Base-by-base conservation (phyloP, 192 early-diverging fungal species). In the Coemansia sp. region DNA sequence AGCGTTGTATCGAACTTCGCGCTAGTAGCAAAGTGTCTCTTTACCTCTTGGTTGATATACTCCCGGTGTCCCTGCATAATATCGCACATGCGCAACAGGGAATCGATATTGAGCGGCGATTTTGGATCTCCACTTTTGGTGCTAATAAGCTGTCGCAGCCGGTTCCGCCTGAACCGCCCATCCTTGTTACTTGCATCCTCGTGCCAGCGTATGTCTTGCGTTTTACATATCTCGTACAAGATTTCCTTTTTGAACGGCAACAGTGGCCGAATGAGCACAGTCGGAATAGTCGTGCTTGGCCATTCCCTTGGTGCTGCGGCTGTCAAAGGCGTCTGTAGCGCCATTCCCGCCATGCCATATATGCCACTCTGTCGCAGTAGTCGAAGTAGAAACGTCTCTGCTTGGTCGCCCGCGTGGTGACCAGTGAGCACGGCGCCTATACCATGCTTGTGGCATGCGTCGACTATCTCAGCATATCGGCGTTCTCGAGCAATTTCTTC, bases 371-470 rank as follows among this genome's bases (percentile, higher is more conserved):
- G 65, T 24, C 74, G 41, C 34, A 79, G 35, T 36, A 84, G 67
- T 33, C 82, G 69, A 3, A 84, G 59, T 63, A 79, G 21, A 57
- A 84, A 75, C 14, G 82, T 84, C 62, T 84, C 82, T 48, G 78
- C 82, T 62, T 84, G 82, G 57, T 84, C 82, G 56, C 70, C 71
- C 5, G 68, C 67, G 34, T 84, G 82, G 56, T 84, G 82, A 14
- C 82, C 82, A 0, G 82, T 84, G 48, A 84, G 59, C 14, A 84
- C 74, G 1, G 69, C 65, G 2, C 16, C 9, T 2, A 75, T 54
- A 5, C 64, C 42, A 6, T 70, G 64, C 31, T 41, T 24, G 29
- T 31, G 46, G 27, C 77, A 71, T 5, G 46, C 64, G 1, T 46
- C 27, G 14, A 50, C 57, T 24, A 84, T 46, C 46, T 71, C 74